These are phyloP conservation scores for Carex littledalei DNA, from an alignment of 176 grass and related monocot genomes.

Conservation along the genomic window DNA sequence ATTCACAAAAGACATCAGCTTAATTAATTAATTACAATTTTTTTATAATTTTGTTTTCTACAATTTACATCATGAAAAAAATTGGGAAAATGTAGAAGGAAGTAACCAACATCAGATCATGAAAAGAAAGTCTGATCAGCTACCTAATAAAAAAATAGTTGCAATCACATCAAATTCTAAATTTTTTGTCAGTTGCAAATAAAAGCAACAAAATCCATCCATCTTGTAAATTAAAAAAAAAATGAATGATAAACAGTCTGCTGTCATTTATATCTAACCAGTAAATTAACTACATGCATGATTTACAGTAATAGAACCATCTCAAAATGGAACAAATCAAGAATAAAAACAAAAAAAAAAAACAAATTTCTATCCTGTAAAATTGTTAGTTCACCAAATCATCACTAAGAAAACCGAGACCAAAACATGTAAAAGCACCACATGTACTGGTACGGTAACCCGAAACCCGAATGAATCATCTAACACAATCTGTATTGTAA, in stretches of 20 bases:
- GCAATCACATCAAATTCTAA: background rate
- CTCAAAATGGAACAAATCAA: slow-evolving; percentile 8
- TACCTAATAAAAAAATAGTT: background rate
- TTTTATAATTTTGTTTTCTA: background rate
- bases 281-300: background rate
- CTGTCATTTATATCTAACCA: background rate
- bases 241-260: background rate
- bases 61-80: background rate
- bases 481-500: slow-evolving; percentile 33
- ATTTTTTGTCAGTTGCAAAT: background rate
- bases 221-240: background rate
- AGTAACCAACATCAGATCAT: background rate
- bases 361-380: background rate
- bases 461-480: slow-evolving; percentile 3
- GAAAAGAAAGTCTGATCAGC: background rate
- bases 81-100: background rate
- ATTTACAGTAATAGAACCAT: slow-evolving; percentile 6
- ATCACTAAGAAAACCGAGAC: background rate
- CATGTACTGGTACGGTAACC: background rate
- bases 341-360: background rate
- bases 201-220: background rate
- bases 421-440: background rate
- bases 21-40: background rate
- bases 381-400: background rate
- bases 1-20: background rate